phyloP scores from a whole-genome alignment of 2,329 filamentous ascomycete genomes.

The Fusarium sp. region DNA sequence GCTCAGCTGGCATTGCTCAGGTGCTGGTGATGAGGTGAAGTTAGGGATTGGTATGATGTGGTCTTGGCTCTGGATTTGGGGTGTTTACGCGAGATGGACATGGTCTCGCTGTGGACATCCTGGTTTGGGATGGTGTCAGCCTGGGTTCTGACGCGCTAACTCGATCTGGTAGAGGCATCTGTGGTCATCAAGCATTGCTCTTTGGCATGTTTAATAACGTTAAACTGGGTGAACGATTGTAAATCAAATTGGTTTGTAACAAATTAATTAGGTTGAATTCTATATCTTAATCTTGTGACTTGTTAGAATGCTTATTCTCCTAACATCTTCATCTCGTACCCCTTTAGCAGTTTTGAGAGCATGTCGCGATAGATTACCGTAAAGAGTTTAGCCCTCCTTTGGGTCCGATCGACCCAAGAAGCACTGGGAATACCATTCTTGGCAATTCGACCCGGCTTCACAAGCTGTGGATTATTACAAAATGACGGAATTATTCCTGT shows the following conservation, averaged over 20 bases:
- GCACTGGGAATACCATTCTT: slow-evolving; percentile 9
- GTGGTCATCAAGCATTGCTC: too few relatives aligned
- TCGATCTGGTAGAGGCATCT: too few relatives aligned
- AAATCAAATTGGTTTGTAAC: too few relatives aligned
- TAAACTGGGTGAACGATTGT: too few relatives aligned
- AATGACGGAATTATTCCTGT: not conserved
- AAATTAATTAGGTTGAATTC: too few relatives aligned
- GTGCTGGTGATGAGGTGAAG: not conserved
- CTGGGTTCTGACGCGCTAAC: not conserved
- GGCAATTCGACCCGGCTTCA: slow-evolving; percentile 14
- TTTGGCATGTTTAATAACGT: too few relatives aligned
- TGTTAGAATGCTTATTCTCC: too few relatives aligned
- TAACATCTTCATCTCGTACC: too few relatives aligned
- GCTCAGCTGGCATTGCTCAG: slow-evolving; percentile 30
- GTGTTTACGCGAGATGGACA: slow-evolving; percentile 9
- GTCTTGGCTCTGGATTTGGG: not conserved
- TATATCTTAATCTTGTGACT: too few relatives aligned
- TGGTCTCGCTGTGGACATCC: slow-evolving; percentile 9
- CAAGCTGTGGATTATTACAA: not conserved
- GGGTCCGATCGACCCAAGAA: not conserved
- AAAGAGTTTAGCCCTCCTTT: not conserved
- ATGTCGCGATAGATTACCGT: slow-evolving; percentile 5
- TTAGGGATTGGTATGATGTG: not conserved
- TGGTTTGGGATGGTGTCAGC: not conserved
- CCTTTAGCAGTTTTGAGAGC: not conserved